Conservation (phyloP, 441 rosid genomes). For the Breynia disticha region DNA sequence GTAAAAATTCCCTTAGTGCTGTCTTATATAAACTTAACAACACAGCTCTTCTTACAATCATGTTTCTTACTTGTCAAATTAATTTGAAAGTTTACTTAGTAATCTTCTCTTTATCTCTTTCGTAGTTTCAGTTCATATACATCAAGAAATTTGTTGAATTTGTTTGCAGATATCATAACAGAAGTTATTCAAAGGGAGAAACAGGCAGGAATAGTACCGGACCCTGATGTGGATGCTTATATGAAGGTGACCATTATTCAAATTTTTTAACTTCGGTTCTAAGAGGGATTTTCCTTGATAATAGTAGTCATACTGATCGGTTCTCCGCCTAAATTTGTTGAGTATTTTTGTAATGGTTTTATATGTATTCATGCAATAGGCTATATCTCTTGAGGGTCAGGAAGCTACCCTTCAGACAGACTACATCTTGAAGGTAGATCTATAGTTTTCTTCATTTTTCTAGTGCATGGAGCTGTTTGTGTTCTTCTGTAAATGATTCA, state of each 20-base stretch:
- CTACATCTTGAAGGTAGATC: slow-evolving; percentile 53
- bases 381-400: slow-evolving; percentile 49
- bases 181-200: slow-evolving; percentile 55
- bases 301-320: no score
- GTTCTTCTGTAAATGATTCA: not conserved
- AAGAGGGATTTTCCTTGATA: no score
- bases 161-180: slow-evolving; percentile 29
- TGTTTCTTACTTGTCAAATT: not conserved
- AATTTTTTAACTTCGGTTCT: no score
- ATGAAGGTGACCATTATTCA: slow-evolving; percentile 44
- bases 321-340: no score
- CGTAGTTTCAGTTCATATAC: not conserved
- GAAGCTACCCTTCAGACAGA: slow-evolving; percentile 58
- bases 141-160: not conserved
- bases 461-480: not conserved
- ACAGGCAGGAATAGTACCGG: slow-evolving; percentile 44
- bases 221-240: slow-evolving; percentile 50
- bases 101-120: not conserved
- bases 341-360: no score
- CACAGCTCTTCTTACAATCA: not conserved
- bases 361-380: slow-evolving; percentile 26
- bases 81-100: not conserved
- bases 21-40: no score
- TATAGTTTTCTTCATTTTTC: not conserved
- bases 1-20: slow-evolving; percentile 7